A percentile compares a stretch with the other conserved stretches of the same genome.
Conservation (phyloP, 306 rosid genomes). For the Dryas drummondii region DNA sequence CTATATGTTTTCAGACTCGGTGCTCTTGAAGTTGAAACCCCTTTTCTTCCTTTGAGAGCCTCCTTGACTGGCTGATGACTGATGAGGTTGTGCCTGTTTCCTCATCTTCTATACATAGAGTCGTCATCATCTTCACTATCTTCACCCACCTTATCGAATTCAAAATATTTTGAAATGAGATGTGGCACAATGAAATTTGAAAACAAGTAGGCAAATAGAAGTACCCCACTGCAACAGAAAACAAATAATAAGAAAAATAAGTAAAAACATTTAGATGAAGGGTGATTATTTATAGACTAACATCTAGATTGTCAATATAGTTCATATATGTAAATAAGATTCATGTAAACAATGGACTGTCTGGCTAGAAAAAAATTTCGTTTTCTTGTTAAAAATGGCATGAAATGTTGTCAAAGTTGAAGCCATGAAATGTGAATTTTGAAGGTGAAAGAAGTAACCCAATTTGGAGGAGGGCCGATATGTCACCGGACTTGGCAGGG, state of each 20-base stretch:
- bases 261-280: background rate
- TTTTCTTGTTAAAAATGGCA: background rate
- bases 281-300: too few relatives aligned
- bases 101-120: background rate
- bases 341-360: too few relatives aligned
- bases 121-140: constrained; percentile 33
- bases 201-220: constrained; percentile 36
- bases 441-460: constrained; percentile 22
- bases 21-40: background rate
- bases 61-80: background rate
- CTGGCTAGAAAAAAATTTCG: background rate
- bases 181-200: constrained; percentile 56
- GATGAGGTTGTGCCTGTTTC: background rate
- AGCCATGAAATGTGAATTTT: background rate
- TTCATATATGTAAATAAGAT: too few relatives aligned
- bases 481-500: constrained; percentile 39
- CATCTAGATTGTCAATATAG: too few relatives aligned
- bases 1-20: background rate
- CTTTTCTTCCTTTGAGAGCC: background rate
- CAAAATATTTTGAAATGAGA: constrained; percentile 35
- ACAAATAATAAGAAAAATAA: background rate
- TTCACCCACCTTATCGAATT: constrained; percentile 30
- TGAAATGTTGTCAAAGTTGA: too few relatives aligned
- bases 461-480: constrained; percentile 33
- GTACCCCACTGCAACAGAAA: constrained; percentile 46